Base-by-base conservation (phyloP, 192 early-diverging fungal genomes). In the Oehlia diaphana region DNA sequence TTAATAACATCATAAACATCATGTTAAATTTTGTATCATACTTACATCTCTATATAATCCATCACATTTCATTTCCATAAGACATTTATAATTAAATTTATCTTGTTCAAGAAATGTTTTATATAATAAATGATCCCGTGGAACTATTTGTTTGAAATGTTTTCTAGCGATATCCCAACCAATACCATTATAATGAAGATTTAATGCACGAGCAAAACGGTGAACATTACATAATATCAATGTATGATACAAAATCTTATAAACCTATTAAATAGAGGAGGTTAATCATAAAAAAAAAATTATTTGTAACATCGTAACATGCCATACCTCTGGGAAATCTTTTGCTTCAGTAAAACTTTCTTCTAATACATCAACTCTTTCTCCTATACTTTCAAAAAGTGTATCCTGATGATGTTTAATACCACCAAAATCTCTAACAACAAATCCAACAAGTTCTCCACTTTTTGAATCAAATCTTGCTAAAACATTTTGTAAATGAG, bases 371-470 rank as follows among this genome's bases (percentile, higher is more conserved):
- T 88, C 86, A 39, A 88, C 84, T 10, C 82, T 49, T 10, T 79
- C 81, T 14, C 89, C 90, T n/a, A 82, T 86, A 9, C 86, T 84
- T 10, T 75, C 58, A 1, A 26, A 72, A 16, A 92, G 82, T 12
- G 89, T 91, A 47, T 85, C 81, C 33, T 80, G 83, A 74, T 92
- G 92, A 13, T 87, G 82, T 78, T 90, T 92, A 66, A 92, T 79
- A 35, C 92, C 92, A 74, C 92, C 92, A 87, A 90, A 92, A 83
- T 92, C 91, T 28, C 91, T 89, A 63, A 89, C 85, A 50, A 91
- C 82, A 82, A 92, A 92, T 23, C 90, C 90, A 39, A 78, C 81
- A 12, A 91, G 77, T 39, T 83, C 75, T 53, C 87, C 88, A 2
- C 89, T 84, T 28, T 80, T 76, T 14, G 81, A 71, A 75, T 88